phyloP scores from a whole-genome alignment of 345 rosid genomes.

The Salix purpurea region DNA sequence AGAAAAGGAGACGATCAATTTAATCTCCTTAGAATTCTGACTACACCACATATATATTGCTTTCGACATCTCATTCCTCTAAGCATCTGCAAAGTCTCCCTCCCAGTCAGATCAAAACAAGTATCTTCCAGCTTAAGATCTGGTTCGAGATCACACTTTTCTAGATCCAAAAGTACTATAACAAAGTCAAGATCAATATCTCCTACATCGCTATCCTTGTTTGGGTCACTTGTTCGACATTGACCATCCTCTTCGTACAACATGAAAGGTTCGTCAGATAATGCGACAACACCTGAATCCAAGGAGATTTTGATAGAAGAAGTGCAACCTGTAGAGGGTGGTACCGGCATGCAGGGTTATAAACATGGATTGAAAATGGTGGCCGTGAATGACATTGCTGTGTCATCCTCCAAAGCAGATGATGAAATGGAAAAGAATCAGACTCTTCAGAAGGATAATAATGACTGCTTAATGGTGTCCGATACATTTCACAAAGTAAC shows the following conservation, averaged over 20 bases:
- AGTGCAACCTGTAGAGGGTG: conserved; percentile 1
- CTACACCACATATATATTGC: conserved; percentile 20
- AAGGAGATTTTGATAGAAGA: conserved; percentile 19
- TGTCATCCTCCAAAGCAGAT: conserved; percentile 14
- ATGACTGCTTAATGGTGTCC: conserved; percentile 10
- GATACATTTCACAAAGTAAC: conserved; percentile 10
- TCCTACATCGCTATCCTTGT: conserved; percentile 21
- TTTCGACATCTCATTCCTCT: conserved; percentile 20
- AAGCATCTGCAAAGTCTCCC: conserved; percentile 16
- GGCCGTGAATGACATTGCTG: background rate
- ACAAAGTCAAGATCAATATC: conserved; percentile 25
- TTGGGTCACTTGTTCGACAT: conserved; percentile 20
- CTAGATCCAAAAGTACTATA: conserved; percentile 18
- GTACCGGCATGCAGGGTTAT: conserved; percentile 13
- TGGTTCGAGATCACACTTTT: conserved; percentile 12
- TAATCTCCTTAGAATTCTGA: conserved; percentile 26
- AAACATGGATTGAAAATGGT: background rate
- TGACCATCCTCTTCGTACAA: conserved; percentile 27
- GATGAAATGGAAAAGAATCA: conserved; percentile 17
- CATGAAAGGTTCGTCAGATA: conserved; percentile 13
- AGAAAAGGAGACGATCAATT: conserved; percentile 25
- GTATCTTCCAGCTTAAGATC: conserved; percentile 26
- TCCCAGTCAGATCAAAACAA: conserved; percentile 24
- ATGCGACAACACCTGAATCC: conserved; percentile 17
- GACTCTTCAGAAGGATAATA: conserved; percentile 9